Evolutionary conservation across 2,329 filamentous ascomycete genomes (phyloP).

Genomic region (Epichloe festucae): DNA sequence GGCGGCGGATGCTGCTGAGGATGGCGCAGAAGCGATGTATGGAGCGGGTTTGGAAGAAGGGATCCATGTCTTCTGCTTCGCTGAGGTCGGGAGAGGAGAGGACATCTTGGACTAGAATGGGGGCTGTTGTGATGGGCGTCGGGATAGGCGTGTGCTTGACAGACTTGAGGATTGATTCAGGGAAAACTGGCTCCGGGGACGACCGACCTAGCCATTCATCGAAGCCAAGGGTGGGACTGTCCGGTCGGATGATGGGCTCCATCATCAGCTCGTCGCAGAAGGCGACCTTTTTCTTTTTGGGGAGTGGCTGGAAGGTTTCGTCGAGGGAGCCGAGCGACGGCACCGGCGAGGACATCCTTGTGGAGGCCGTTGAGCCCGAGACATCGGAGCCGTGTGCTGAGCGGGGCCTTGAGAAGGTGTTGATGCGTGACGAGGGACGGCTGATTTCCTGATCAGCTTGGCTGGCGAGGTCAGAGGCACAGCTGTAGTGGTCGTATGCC

Average conservation of each 20-base stretch:
- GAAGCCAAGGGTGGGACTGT: conserved; percentile 47
- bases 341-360: conserved; percentile 32
- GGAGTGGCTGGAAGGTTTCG: conserved; percentile 7
- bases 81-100: conserved; percentile 4
- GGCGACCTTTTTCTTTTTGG: conserved; percentile 27
- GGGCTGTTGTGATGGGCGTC: neutral
- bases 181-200: conserved; percentile 10
- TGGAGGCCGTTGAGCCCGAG: conserved; percentile 30
- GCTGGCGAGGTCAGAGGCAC: conserved; percentile 33
- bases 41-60: conserved; percentile 28
- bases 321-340: conserved; percentile 20
- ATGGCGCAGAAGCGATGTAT: conserved; percentile 37
- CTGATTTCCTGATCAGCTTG: conserved; percentile 29
- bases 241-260: conserved; percentile 40
- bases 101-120: neutral
- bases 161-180: conserved; percentile 10
- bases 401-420: conserved; percentile 27
- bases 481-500: conserved; percentile 37
- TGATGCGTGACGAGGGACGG: conserved; percentile 24
- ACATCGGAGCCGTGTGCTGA: conserved; percentile 35
- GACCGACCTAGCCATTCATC: conserved; percentile 26
- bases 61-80: conserved; percentile 13
- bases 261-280: conserved; percentile 22
- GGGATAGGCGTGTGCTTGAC: neutral
- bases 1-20: conserved; percentile 33